Evolutionary conservation across 2,329 filamentous ascomycete species (phyloP).

Genomic region (Exophiala sideris): DNA sequence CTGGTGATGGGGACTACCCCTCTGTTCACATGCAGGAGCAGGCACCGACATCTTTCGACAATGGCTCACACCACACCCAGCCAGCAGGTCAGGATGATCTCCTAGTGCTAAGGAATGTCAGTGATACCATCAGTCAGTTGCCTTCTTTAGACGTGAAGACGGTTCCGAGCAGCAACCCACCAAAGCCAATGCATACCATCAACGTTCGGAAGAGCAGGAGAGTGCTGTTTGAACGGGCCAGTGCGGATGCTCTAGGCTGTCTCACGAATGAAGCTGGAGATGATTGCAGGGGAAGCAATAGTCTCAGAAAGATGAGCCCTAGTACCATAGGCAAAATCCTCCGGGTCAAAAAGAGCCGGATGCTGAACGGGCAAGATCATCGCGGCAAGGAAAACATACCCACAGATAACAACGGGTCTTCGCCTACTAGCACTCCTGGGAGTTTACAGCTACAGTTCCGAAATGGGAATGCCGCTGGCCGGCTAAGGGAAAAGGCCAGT

Average conservation of each 20-base stretch:
- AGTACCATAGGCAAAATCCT: constrained; percentile 21
- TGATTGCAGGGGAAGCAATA: constrained; percentile 4
- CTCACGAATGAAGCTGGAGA: constrained; percentile 16
- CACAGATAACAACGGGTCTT: constrained; percentile 6
- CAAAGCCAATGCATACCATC: constrained; percentile 1
- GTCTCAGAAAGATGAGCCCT: constrained; percentile 21
- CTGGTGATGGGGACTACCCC: not conserved
- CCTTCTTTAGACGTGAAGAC: constrained; percentile 11
- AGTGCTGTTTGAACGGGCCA: constrained; percentile 6
- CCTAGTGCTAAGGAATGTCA: not conserved
- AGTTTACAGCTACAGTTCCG: constrained; percentile 20
- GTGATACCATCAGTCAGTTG: not conserved
- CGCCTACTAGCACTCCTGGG: constrained; percentile 21
- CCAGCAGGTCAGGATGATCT: not conserved
- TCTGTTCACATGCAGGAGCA: constrained; percentile 38
- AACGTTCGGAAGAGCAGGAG: constrained; percentile 12
- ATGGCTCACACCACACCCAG: not conserved
- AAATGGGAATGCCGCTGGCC: constrained; percentile 17
- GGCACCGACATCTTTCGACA: constrained; percentile 34
- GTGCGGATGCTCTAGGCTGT: constrained; percentile 7
- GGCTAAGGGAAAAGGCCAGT: constrained; percentile 14
- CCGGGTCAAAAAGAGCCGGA: constrained; percentile 17
- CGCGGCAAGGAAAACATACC: constrained; percentile 26
- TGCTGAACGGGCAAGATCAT: not conserved
- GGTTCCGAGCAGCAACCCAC: constrained; percentile 3